Conservation (phyloP, 2,329 filamentous ascomycete species). For the Coniochaeta sp. region DNA sequence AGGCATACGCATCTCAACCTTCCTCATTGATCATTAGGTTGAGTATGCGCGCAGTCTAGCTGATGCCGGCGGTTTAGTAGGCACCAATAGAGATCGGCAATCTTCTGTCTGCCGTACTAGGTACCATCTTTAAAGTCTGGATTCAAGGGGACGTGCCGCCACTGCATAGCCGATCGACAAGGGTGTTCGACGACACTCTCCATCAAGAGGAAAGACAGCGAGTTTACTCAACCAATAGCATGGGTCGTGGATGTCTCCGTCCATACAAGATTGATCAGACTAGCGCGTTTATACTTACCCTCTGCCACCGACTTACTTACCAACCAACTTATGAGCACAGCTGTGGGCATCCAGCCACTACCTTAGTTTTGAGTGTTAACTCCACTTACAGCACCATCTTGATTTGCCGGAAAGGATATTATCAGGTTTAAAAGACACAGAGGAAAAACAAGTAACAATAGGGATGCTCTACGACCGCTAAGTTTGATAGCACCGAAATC, state of each 20-base stretch:
- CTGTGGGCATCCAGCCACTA: too few species aligned
- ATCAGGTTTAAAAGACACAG: too few species aligned
- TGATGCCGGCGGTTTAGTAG: neutral
- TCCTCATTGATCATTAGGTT: neutral
- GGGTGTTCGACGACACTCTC: neutral
- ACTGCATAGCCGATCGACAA: neutral
- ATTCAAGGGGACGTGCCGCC: neutral
- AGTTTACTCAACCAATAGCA: neutral
- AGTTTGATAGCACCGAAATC: neutral
- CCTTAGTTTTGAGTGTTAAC: too few species aligned
- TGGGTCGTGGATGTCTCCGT: neutral
- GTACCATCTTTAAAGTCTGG: neutral
- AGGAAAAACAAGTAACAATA: neutral
- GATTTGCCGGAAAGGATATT: too few species aligned
- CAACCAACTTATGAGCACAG: too few species aligned
- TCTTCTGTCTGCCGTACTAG: neutral
- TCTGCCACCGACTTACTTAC: neutral
- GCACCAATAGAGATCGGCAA: neutral
- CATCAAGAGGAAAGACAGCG: neutral
- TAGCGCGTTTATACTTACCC: neutral
- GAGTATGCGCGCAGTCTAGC: neutral
- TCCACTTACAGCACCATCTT: too few species aligned
- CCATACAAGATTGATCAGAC: neutral
- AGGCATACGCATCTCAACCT: neutral
- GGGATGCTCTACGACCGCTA: neutral